A percentile compares a stretch with the other conserved stretches of the same genome.
Evolutionary conservation across 805 yeast genomes (phyloP).

Genomic region (Lachancea mirantina): DNA sequence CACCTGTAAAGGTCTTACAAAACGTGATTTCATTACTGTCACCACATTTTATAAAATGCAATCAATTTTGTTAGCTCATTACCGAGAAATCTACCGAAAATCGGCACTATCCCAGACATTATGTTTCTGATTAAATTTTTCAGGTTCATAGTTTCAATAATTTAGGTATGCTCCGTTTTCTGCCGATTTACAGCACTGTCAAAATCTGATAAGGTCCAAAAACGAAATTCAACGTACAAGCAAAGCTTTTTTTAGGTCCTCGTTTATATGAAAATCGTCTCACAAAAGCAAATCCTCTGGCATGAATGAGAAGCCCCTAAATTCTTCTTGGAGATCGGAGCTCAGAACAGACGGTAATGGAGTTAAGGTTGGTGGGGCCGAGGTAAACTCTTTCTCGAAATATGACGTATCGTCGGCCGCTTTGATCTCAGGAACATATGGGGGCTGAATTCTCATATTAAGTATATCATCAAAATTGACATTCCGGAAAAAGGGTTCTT

Average conservation of each 20-base stretch:
- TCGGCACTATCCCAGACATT: too few relatives aligned
- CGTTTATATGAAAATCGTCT: conserved; percentile 1
- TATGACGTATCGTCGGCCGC: conserved; percentile 87
- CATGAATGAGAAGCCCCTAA: conserved; percentile 92
- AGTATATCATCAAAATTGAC: conserved; percentile 85
- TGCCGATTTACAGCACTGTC: too few relatives aligned
- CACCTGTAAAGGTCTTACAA: too few relatives aligned
- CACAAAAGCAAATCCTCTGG: conserved; percentile 46
- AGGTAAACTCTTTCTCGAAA: conserved; percentile 91
- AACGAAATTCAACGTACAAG: too few relatives aligned
- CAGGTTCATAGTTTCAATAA: too few relatives aligned
- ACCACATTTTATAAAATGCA: too few relatives aligned
- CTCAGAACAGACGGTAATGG: conserved; percentile 87
- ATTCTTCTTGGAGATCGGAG: conserved; percentile 87
- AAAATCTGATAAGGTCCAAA: too few relatives aligned
- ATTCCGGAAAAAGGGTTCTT: conserved; percentile 86
- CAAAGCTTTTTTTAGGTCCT: neutral
- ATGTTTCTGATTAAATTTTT: too few relatives aligned
- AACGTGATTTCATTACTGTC: too few relatives aligned
- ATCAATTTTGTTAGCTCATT: too few relatives aligned
- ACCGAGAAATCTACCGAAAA: too few relatives aligned
- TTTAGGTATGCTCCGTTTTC: too few relatives aligned
- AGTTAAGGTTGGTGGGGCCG: conserved; percentile 89
- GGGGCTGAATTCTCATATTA: conserved; percentile 68
- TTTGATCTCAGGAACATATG: conserved; percentile 79